These are phyloP conservation scores for Blastocystis sp. DNA, from an alignment of 352 stramenopile genomes.

Conservation along the genomic window DNA sequence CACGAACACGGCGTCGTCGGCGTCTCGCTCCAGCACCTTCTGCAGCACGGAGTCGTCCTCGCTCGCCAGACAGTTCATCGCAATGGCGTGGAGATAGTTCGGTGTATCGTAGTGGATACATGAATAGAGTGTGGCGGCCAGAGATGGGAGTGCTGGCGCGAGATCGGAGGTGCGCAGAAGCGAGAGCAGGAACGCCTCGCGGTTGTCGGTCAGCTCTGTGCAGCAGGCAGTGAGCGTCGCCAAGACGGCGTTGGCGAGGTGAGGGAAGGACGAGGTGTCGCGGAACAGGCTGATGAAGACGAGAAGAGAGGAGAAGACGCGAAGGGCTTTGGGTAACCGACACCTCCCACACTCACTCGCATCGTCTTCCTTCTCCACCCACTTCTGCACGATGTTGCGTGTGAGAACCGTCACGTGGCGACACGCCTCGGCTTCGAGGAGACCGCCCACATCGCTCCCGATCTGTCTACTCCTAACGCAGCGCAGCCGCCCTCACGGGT, in stretches of 20 bases:
- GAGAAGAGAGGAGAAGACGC: neutral
- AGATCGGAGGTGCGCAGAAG: neutral
- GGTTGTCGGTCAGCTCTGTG: too few relatives aligned
- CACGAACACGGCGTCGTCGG: neutral
- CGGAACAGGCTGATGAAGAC: neutral
- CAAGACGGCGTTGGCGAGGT: neutral
- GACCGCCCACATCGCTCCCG: neutral
- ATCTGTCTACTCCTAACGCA: neutral
- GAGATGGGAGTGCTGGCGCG: neutral
- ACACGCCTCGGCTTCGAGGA: neutral
- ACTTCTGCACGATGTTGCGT: neutral
- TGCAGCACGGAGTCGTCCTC: neutral
- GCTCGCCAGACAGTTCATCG: neutral
- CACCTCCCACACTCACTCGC: neutral
- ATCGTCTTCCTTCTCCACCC: neutral
- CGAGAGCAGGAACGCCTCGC: slow-evolving; percentile 4
- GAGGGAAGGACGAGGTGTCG: neutral
- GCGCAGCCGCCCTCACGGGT: neutral
- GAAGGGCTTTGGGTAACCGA: neutral
- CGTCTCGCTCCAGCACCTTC: neutral
- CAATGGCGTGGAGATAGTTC: neutral
- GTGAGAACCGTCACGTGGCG: neutral
- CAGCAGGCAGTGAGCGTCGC: neutral
- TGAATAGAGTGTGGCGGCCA: neutral
- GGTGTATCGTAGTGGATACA: neutral